Base-by-base conservation (phyloP, 73 alveolate genomes). In the Paramecium pentaurelia region DNA sequence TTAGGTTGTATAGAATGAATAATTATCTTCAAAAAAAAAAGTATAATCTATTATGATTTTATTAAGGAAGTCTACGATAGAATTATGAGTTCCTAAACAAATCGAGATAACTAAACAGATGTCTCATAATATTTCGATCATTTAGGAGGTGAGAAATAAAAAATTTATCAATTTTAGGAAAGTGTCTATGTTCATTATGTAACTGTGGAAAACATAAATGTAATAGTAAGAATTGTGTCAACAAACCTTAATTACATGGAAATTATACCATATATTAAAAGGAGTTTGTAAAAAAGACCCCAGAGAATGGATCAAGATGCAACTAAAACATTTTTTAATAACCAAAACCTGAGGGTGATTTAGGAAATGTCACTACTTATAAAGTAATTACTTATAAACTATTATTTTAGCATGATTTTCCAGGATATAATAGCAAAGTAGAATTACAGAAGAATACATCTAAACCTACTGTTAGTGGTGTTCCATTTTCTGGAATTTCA, bases 191-290 rank as follows among this genome's bases (percentile, higher is more conserved):
- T 80, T 2, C 91, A 45, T 44, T 80, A 42, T 80, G 91, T 80
- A 80, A 80, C 91, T 80, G 91, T 45, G 91, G 91, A 60, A 80
- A 80, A 47, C 91, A 80, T 49, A 80, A 80, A 80, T 80, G 91
- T 27, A 34, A 47, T 44, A 64, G 91, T 9, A 32, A 80, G 58
- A 32, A 80, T 80, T 80, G 91, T 44, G 10, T 28, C 9, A 60
- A 80, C 34, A 80, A 80, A 42, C 91, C 91, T 27, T 45, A 34
- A 45, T 25, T 80, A 28, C 91, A 80, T 80, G 49, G 49, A 25
- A 80, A 80, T 80, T 47, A 80, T 8, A 80, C 58, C 6, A 22
- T 40, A n/a, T 80, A 80, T 47, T 12, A 42, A 47, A 80, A 64
- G 38, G 91, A 80, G 75, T 80, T 80, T 47, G 91, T 80, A 51